Percentiles rank a stretch among this genome's conserved stretches.
Conservation (phyloP, 2,329 filamentous ascomycete genomes). For the Colletotrichum karsti region DNA sequence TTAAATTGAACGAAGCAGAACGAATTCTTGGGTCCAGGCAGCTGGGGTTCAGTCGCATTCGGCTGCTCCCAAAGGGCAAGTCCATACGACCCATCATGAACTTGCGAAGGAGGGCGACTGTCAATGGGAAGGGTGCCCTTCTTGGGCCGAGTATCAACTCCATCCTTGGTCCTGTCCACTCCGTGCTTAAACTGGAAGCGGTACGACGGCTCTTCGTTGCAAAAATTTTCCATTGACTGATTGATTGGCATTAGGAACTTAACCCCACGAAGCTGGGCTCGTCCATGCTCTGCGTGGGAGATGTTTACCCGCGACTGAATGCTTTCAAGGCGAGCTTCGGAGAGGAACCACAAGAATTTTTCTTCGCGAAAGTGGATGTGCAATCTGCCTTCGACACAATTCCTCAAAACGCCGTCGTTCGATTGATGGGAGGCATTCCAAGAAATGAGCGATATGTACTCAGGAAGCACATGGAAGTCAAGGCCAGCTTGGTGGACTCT, state of each 20-base stretch:
- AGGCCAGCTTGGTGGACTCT: slow-evolving; percentile 44
- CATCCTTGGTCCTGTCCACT: slow-evolving; percentile 76
- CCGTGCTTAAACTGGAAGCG: slow-evolving; percentile 82
- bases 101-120: slow-evolving; percentile 71
- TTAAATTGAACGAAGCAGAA: slow-evolving; percentile 66
- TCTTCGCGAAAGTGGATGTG: slow-evolving; percentile 94
- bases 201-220: slow-evolving; percentile 45
- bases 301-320: slow-evolving; percentile 80
- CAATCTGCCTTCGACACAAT: slow-evolving; percentile 95
- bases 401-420: slow-evolving; percentile 78
- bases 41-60: slow-evolving; percentile 80
- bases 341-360: slow-evolving; percentile 59
- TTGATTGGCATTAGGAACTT: slow-evolving; percentile 38
- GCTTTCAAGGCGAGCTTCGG: slow-evolving; percentile 68
- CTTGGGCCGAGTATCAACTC: slow-evolving; percentile 52
- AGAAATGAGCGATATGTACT: slow-evolving; percentile 73
- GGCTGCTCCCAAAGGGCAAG: slow-evolving; percentile 82
- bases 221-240: not conserved
- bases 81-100: slow-evolving; percentile 90
- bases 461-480: slow-evolving; percentile 78
- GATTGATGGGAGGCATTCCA: slow-evolving; percentile 68
- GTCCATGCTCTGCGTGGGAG: slow-evolving; percentile 81
- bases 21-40: slow-evolving; percentile 67
- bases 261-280: slow-evolving; percentile 75
- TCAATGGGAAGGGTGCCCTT: slow-evolving; percentile 70